Evolutionary conservation across 345 rosid species (phyloP).

Genomic region (Citrus maxima): DNA sequence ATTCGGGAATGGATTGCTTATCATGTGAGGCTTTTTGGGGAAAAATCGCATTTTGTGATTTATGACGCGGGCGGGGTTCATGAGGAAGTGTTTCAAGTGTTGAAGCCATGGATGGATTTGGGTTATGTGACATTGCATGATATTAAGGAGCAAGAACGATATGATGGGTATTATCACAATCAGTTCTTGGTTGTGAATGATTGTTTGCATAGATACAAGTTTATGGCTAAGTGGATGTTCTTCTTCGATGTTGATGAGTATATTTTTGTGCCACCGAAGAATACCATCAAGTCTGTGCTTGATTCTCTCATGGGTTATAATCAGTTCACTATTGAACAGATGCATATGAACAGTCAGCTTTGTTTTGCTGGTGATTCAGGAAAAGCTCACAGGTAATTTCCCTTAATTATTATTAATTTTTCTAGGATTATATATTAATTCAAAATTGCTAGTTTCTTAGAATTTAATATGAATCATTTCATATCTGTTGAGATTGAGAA

Average conservation of each 20-base stretch:
- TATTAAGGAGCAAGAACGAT: slow-evolving; percentile 75
- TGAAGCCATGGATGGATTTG: slow-evolving; percentile 88
- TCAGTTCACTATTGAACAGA: slow-evolving; percentile 81
- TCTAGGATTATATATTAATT: neutral
- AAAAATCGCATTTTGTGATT: slow-evolving; percentile 71
- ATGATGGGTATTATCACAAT: slow-evolving; percentile 92
- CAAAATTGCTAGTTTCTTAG: neutral
- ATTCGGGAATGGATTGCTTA: slow-evolving; percentile 87
- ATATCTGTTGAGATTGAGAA: neutral
- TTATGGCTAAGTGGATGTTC: slow-evolving; percentile 81
- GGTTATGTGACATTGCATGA: slow-evolving; percentile 84
- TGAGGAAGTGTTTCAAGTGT: slow-evolving; percentile 64
- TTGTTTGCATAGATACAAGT: slow-evolving; percentile 78
- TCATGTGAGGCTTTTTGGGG: slow-evolving; percentile 72
- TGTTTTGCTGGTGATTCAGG: slow-evolving; percentile 65
- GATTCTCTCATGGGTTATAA: slow-evolving; percentile 55
- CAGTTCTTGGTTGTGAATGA: slow-evolving; percentile 94
- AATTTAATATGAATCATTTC: neutral
- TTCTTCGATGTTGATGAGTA: slow-evolving; percentile 91
- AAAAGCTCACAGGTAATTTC: slow-evolving; percentile 58
- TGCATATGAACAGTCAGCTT: slow-evolving; percentile 74
- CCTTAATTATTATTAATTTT: neutral
- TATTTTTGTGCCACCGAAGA: slow-evolving; percentile 53
- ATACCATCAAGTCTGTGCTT: slow-evolving; percentile 51
- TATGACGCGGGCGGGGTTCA: slow-evolving; percentile 91